Evolutionary conservation across 495 filamentous ascomycete genomes (phyloP).

Genomic region (Aspergillus bertholletiae): DNA sequence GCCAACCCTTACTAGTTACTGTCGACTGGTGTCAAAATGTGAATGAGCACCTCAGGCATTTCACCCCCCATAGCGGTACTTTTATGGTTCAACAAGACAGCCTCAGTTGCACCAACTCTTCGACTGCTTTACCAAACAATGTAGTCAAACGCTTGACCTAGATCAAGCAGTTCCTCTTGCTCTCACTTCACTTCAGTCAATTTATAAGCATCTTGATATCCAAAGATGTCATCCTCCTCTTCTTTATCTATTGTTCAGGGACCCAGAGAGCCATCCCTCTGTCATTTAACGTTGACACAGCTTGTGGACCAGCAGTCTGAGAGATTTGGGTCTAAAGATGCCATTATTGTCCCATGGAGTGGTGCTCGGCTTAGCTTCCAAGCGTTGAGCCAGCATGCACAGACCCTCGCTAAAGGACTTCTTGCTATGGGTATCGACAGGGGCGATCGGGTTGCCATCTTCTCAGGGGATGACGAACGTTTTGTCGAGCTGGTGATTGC

Average conservation of each 20-base stretch:
- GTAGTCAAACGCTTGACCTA: too few relatives aligned
- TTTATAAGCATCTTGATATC: neutral
- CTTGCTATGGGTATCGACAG: neutral
- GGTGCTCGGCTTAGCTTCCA: neutral
- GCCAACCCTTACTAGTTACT: too few relatives aligned
- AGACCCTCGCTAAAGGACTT: neutral
- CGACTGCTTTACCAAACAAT: too few relatives aligned
- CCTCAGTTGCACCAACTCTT: too few relatives aligned
- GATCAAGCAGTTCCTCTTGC: neutral
- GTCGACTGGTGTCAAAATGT: too few relatives aligned
- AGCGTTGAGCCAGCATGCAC: neutral
- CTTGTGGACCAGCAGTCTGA: neutral
- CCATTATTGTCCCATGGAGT: neutral
- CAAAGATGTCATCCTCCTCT: neutral
- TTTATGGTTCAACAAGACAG: too few relatives aligned
- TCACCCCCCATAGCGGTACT: too few relatives aligned
- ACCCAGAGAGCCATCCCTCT: neutral
- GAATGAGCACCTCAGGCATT: too few relatives aligned
- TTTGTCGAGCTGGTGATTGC: constrained; percentile 56
- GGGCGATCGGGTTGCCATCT: constrained; percentile 22
- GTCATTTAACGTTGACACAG: neutral
- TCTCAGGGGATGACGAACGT: constrained; percentile 55
- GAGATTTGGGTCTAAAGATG: neutral
- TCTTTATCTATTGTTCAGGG: neutral
- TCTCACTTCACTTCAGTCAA: neutral